Conservation (phyloP, 176 grass and related monocot genomes). For the Melocanna baccifera region DNA sequence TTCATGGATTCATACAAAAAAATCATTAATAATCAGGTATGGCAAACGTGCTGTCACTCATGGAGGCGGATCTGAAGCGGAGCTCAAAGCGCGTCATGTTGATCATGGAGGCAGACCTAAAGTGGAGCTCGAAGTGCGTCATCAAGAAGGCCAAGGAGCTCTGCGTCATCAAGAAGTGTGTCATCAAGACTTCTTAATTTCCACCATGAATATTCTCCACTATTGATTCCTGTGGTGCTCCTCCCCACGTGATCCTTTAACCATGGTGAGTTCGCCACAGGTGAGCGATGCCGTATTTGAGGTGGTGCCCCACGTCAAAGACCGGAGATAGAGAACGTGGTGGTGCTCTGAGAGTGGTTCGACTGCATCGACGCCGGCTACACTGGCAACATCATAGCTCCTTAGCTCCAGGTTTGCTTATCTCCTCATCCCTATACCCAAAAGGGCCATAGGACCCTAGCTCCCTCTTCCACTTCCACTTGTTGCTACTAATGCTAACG, state of each 20-base stretch:
- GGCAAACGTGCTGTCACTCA: no score
- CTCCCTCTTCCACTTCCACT: not conserved
- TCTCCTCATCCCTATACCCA: not conserved
- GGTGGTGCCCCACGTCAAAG: not conserved
- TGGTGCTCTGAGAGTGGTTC: conserved; percentile 68
- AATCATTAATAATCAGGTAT: no score
- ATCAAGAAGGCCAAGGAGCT: conserved; percentile 61
- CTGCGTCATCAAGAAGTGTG: no score
- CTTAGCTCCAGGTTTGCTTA: conserved; percentile 52
- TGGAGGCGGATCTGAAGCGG: no score
- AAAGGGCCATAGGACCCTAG: not conserved
- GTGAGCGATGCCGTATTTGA: no score
- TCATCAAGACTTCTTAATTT: no score
- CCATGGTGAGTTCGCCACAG: no score
- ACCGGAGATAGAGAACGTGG: conserved; percentile 57
- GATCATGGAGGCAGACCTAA: conserved; percentile 64
- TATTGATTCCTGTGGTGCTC: no score
- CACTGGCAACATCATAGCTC: conserved; percentile 68
- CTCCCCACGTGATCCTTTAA: no score
- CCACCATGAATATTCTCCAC: no score
- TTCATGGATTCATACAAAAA: no score
- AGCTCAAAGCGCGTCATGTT: no score
- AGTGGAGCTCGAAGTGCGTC: conserved; percentile 32
- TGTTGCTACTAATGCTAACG: not conserved
- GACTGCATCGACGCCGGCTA: conserved; percentile 54